These are phyloP conservation scores for Phyllosticta citribraziliensis DNA, from an alignment of 2,329 filamentous ascomycete species.

Conservation along the genomic window DNA sequence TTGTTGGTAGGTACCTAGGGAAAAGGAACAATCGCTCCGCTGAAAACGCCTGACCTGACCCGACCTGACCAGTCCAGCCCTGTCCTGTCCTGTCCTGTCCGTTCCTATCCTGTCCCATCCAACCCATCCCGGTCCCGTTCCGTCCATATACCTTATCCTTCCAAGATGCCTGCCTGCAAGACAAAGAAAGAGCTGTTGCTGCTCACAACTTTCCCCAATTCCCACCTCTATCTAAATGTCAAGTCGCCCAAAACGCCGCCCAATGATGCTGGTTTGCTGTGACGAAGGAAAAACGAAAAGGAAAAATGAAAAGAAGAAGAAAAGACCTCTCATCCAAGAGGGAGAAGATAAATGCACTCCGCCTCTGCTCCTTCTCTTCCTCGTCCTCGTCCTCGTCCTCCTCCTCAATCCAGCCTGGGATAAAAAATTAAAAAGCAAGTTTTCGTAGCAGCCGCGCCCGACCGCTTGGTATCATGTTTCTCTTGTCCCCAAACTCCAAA, in stretches of 20 bases:
- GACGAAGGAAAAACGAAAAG: background rate
- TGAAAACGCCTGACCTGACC: background rate
- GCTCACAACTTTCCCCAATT: background rate
- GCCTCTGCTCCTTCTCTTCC: background rate
- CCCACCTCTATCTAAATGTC: slow-evolving; percentile 5
- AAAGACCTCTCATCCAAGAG: background rate
- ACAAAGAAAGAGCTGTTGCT: background rate
- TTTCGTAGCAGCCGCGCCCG: slow-evolving; percentile 9
- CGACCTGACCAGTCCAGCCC: too few relatives aligned
- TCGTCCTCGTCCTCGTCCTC: too few relatives aligned
- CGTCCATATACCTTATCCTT: background rate
- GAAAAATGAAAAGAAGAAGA: background rate
- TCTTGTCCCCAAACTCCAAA: slow-evolving; percentile 6
- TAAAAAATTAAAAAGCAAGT: slow-evolving; percentile 5
- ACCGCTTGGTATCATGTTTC: slow-evolving; percentile 11
- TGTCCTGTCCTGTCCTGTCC: background rate
- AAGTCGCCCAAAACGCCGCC: slow-evolving; percentile 11
- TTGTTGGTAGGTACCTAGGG: too few relatives aligned
- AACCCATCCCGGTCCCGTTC: background rate
- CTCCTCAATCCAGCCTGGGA: background rate
- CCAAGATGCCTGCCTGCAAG: background rate
- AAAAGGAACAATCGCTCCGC: background rate
- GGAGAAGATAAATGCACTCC: background rate
- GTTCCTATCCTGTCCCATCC: background rate
- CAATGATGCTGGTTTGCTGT: slow-evolving; percentile 10